A percentile compares a stretch with the other conserved stretches of the same genome.
Evolutionary conservation across 257 asterid species (phyloP).

Genomic region (Scutellaria baicalensis): DNA sequence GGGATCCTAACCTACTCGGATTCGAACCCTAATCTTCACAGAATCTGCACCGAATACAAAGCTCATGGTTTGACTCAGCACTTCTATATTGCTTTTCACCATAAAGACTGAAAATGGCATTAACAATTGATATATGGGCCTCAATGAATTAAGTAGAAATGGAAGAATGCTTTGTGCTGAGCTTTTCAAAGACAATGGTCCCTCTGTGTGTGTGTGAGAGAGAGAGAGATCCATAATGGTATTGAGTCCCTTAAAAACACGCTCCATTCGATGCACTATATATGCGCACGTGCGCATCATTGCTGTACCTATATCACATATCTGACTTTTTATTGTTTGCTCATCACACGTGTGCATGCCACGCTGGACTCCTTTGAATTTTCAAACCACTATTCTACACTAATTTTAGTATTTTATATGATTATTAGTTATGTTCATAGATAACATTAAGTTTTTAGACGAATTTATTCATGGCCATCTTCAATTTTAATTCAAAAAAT

Average conservation of each 20-base stretch:
- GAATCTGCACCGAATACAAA: too few relatives aligned
- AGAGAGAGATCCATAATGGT: constrained; percentile 12
- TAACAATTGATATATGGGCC: not conserved
- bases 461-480: too few relatives aligned
- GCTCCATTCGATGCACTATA: constrained; percentile 14
- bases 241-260: not conserved
- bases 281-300: constrained; percentile 39
- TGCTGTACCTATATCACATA: not conserved
- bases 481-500: too few relatives aligned
- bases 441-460: too few relatives aligned
- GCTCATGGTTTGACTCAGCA: too few relatives aligned
- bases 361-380: not conserved
- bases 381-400: too few relatives aligned
- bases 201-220: constrained; percentile 6
- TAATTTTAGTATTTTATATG: too few relatives aligned
- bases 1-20: too few relatives aligned
- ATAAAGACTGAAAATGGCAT: not conserved
- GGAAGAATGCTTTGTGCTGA: constrained; percentile 20
- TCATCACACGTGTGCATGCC: constrained; percentile 20
- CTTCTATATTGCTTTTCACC: too few relatives aligned
- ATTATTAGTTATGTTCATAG: too few relatives aligned
- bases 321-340: not conserved
- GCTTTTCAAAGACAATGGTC: constrained; percentile 45
- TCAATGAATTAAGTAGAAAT: not conserved
- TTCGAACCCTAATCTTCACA: too few relatives aligned